These are phyloP conservation scores for Phytophthora melonis DNA, from an alignment of 352 stramenopile species.

Conservation along the genomic window DNA sequence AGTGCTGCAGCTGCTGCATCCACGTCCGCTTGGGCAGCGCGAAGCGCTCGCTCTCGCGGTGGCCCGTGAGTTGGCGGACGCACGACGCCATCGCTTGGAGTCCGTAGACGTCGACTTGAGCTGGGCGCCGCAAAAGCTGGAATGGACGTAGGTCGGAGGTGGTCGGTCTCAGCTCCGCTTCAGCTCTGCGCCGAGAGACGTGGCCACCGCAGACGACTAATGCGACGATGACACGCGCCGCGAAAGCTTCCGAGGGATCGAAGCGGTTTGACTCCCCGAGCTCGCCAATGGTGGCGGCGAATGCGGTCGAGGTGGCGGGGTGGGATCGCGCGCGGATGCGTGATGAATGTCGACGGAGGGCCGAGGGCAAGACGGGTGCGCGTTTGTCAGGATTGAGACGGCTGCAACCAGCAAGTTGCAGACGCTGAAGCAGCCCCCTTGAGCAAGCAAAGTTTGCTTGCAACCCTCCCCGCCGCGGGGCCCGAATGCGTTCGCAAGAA, in stretches of 20 bases:
- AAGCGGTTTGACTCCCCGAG: background rate
- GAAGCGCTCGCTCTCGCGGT: slow-evolving; percentile 31
- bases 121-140: slow-evolving; percentile 3
- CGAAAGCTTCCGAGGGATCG: background rate
- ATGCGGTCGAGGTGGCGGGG: slow-evolving; percentile 15
- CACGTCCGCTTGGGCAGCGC: slow-evolving; percentile 31
- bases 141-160: slow-evolving; percentile 16
- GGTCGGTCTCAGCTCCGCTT: slow-evolving; percentile 16
- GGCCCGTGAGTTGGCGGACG: slow-evolving; percentile 5
- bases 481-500: background rate
- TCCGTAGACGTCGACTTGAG: slow-evolving; percentile 15
- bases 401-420: background rate
- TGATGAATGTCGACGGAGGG: slow-evolving; percentile 3
- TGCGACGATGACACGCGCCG: background rate
- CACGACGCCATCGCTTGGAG: slow-evolving; percentile 28
- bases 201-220: background rate
- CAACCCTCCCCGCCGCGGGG: no score
- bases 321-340: background rate
- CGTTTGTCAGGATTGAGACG: background rate
- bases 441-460: background rate
- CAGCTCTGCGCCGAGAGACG: slow-evolving; percentile 6
- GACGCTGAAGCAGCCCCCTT: background rate
- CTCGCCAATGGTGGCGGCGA: slow-evolving; percentile 4
- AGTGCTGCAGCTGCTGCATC: slow-evolving; percentile 33
- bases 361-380: background rate